A percentile compares a stretch with the other conserved stretches of the same genome.
Evolutionary conservation across 257 asterid species (phyloP).

Genomic region (Salvia miltiorrhiza): DNA sequence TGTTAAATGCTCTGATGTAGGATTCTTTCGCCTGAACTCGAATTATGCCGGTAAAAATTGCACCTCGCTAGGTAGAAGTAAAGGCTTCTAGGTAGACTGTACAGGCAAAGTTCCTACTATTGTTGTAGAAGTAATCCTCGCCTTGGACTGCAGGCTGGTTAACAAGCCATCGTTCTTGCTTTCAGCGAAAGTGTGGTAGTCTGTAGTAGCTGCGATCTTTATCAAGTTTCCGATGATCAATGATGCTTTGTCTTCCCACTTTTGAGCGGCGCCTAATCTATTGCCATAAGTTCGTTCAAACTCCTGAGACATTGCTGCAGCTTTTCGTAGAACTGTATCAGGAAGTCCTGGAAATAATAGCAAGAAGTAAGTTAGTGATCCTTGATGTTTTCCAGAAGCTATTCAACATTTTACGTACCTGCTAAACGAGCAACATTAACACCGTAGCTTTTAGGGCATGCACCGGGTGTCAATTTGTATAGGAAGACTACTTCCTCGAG

Average conservation of each 20-base stretch:
- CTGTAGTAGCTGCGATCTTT: conserved; percentile 24
- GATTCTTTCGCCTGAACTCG: neutral
- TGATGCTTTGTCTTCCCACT: conserved; percentile 45
- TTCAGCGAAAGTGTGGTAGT: conserved; percentile 12
- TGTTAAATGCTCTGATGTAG: neutral
- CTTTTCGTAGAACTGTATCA: conserved; percentile 63
- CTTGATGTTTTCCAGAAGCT: neutral
- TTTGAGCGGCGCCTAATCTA: conserved; percentile 16
- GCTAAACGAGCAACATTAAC: conserved; percentile 95
- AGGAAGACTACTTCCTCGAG: conserved; percentile 92
- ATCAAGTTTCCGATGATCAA: conserved; percentile 36
- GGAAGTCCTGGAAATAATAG: conserved; percentile 71
- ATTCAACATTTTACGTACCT: conserved; percentile 39
- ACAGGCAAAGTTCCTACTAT: conserved; percentile 15
- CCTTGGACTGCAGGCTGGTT: conserved; percentile 51
- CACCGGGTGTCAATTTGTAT: conserved; percentile 75
- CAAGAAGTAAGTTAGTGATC: neutral
- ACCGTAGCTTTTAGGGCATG: conserved; percentile 98
- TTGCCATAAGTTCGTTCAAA: conserved; percentile 65
- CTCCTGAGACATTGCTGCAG: conserved; percentile 69
- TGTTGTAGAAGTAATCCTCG: conserved; percentile 54
- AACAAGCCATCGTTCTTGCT: conserved; percentile 27
- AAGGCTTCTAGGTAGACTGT: neutral
- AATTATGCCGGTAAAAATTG: conserved; percentile 6
- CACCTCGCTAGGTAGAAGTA: too few relatives aligned